phyloP scores from a whole-genome alignment of 2,329 filamentous ascomycete genomes.

The Aulographum hederae region DNA sequence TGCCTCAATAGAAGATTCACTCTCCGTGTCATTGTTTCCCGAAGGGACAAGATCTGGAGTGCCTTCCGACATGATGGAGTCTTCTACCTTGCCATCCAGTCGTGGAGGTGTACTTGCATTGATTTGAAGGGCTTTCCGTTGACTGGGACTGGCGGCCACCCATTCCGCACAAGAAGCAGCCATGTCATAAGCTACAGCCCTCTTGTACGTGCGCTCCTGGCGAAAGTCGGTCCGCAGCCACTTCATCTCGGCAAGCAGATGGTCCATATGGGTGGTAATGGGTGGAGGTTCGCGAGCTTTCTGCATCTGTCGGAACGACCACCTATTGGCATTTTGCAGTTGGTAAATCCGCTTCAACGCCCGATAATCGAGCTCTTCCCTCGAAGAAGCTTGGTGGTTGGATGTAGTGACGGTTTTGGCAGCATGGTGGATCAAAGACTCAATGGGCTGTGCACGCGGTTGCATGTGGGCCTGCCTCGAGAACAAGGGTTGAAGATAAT shows the following conservation, averaged over 20 bases:
- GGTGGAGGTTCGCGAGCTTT: conserved; percentile 65
- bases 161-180: conserved; percentile 75
- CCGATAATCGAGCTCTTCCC: conserved; percentile 74
- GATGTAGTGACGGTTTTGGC: conserved; percentile 80
- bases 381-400: conserved; percentile 65
- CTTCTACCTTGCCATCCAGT: conserved; percentile 8
- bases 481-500: conserved; percentile 47
- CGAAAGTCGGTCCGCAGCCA: conserved; percentile 97
- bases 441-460: conserved; percentile 32
- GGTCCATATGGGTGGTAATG: conserved; percentile 65
- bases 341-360: conserved; percentile 77
- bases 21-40: conserved; percentile 18
- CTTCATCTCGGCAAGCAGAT: conserved; percentile 77
- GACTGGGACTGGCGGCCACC: conserved; percentile 44
- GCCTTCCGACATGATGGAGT: neutral
- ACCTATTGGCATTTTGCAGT: conserved; percentile 77
- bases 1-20: conserved; percentile 19
- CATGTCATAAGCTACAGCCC: conserved; percentile 57
- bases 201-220: conserved; percentile 90
- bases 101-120: conserved; percentile 25
- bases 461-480: conserved; percentile 36
- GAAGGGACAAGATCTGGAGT: conserved; percentile 13
- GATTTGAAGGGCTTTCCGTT: conserved; percentile 51
- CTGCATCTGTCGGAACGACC: conserved; percentile 81
- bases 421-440: conserved; percentile 61